phyloP scores from a whole-genome alignment of 345 rosid species.

The Bruguiera gymnorhiza region DNA sequence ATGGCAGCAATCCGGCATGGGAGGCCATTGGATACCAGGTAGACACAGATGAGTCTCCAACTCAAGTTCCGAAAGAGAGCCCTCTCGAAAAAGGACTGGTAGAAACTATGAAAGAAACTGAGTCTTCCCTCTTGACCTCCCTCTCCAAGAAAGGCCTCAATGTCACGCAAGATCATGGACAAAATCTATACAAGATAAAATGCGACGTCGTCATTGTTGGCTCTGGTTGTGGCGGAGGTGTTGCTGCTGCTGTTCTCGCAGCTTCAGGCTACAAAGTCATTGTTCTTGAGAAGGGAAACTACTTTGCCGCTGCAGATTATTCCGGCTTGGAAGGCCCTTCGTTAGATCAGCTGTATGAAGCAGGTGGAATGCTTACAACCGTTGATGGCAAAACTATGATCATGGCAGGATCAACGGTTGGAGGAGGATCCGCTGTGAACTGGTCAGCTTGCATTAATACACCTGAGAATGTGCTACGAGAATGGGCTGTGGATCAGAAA shows the following conservation, averaged over 20 bases:
- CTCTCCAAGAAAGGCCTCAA: conserved; percentile 58
- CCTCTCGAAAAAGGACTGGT: conserved; percentile 72
- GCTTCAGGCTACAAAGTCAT: conserved; percentile 64
- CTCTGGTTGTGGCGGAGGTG: conserved; percentile 95
- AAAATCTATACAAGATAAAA: conserved; percentile 41
- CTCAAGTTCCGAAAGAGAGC: conserved; percentile 34
- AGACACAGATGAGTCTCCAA: conserved; percentile 19
- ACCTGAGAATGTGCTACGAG: conserved; percentile 55
- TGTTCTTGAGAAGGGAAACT: conserved; percentile 80
- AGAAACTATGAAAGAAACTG: conserved; percentile 50
- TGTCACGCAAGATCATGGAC: conserved; percentile 27
- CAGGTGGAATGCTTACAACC: conserved; percentile 56
- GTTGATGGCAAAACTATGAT: conserved; percentile 36
- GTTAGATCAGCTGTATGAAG: conserved; percentile 48
- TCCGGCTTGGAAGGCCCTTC: conserved; percentile 68
- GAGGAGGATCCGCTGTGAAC: conserved; percentile 87
- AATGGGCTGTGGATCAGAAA: conserved; percentile 60
- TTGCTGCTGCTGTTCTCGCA: conserved; percentile 82
- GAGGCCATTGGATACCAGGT: conserved; percentile 60
- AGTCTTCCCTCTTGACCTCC: conserved; percentile 39
- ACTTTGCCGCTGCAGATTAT: conserved; percentile 51
- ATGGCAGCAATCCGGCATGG: conserved; percentile 70
- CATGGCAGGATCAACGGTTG: conserved; percentile 75
- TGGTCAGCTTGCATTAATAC: conserved; percentile 90
- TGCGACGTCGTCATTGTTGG: conserved; percentile 80